phyloP scores from a whole-genome alignment of 345 rosid species.

The Garcia nutans region DNA sequence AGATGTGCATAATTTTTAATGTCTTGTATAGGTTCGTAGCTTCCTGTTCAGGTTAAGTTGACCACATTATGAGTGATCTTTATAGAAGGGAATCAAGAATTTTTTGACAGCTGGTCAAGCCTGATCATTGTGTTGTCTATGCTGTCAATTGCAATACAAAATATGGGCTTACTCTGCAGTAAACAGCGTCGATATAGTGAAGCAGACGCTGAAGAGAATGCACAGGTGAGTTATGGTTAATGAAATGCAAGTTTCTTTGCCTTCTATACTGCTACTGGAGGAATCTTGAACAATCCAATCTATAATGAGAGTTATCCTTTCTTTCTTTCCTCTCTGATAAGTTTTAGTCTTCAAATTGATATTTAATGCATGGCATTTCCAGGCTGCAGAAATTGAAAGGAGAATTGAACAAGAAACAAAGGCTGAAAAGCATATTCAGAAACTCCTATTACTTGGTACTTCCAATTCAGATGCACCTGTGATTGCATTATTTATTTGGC shows the following conservation, averaged over 20 bases:
- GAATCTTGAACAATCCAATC: not conserved
- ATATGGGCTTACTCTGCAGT: conserved; percentile 87
- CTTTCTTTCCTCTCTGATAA: not conserved
- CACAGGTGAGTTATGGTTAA: conserved; percentile 53
- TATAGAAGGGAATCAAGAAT: conserved; percentile 23
- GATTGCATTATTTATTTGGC: conserved; percentile 3
- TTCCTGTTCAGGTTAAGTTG: conserved; percentile 25
- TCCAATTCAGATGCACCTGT: conserved; percentile 11
- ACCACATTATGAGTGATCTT: conserved; percentile 24
- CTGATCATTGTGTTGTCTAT: conserved; percentile 43
- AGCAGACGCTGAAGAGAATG: conserved; percentile 73
- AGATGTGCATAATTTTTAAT: conserved; percentile 10
- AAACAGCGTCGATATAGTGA: conserved; percentile 55
- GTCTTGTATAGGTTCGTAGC: conserved; percentile 5
- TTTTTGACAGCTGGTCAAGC: conserved; percentile 19
- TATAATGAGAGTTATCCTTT: conserved; percentile 3
- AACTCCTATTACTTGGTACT: conserved; percentile 88
- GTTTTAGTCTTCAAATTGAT: conserved; percentile 8
- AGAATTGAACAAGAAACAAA: conserved; percentile 93
- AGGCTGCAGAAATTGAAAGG: conserved; percentile 93
- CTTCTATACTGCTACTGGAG: conserved; percentile 4
- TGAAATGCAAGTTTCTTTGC: conserved; percentile 3
- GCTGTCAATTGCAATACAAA: conserved; percentile 45
- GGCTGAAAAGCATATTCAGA: conserved; percentile 92
- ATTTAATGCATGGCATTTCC: conserved; percentile 21